A percentile compares a stretch with the other conserved stretches of the same genome.
These are phyloP conservation scores for Corylus americana DNA, from an alignment of 306 rosid species.

Conservation along the genomic window DNA sequence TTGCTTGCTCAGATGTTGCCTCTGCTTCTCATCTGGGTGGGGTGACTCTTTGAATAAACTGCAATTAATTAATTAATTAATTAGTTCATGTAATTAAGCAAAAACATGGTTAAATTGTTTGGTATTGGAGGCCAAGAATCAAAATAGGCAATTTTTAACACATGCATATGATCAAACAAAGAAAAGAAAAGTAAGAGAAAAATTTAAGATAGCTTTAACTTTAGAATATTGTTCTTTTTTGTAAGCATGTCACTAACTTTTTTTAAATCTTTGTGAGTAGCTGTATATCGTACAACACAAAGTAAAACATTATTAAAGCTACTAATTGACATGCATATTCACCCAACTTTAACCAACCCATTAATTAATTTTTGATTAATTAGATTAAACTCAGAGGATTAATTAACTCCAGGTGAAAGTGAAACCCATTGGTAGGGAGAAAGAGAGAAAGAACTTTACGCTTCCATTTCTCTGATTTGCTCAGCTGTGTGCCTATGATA, in stretches of 20 bases:
- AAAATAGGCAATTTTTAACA: neutral
- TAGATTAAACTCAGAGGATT: too few relatives aligned
- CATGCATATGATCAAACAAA: constrained; percentile 12
- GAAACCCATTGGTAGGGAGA: neutral
- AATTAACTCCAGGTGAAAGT: too few relatives aligned
- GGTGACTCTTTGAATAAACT: constrained; percentile 98
- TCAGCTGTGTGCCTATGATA: constrained; percentile 90
- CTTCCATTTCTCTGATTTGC: constrained; percentile 97
- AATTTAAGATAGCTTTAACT: constrained; percentile 23
- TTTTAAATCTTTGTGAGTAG: constrained; percentile 18
- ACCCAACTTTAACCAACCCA: neutral
- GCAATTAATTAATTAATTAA: neutral
- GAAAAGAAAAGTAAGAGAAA: constrained; percentile 31
- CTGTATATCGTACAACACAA: constrained; percentile 26
- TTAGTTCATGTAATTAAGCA: constrained; percentile 1
- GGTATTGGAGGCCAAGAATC: neutral
- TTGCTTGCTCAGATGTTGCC: constrained; percentile 91
- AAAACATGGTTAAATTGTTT: too few relatives aligned
- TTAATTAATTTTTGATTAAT: too few relatives aligned
- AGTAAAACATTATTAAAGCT: constrained; percentile 15
- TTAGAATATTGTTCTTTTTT: constrained; percentile 29
- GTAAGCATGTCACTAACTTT: constrained; percentile 24
- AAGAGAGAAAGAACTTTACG: constrained; percentile 24
- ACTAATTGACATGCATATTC: constrained; percentile 32
- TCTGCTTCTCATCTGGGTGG: constrained; percentile 97